Evolutionary conservation across 1,284 basidiomycete genomes (phyloP), one percentile per base, ranked within the genome.

Genomic region (Ganoderma sp.): DNA sequence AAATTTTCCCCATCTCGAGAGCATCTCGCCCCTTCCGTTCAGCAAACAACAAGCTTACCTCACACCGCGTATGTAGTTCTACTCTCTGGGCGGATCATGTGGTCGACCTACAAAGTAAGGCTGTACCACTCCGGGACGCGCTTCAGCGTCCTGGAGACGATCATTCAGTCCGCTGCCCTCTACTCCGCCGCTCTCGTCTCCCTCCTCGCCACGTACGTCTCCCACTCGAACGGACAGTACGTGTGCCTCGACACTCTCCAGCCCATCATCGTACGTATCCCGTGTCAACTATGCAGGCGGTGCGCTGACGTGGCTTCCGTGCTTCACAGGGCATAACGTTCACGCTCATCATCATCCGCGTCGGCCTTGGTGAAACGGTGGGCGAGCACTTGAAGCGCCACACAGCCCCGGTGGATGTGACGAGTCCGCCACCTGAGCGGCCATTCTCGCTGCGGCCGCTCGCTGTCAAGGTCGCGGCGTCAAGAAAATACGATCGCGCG

Each of bases 291-390:
- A 28, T 3, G 7, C 14, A 6, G 25, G 15, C 22, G 5, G 8
- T 14, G 28, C 15, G 8, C 7, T 54, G 54, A 56, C 32, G 4
- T 17, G 54, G 14, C 37, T 10, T 39, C 10, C 37, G 37, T 39
- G 22, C 17, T 17, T 37, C 34, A 17, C 52, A 72, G 71, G 71
- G 71, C n/a, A 60, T 72, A 48, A 67, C 68, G 4, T 72, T 72
- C 61, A 72, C 71, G 41, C 67, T 72, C 15, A 72, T 72, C 63
- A 72, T 72, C 67, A 72, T 72, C 62, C 71, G 71, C 34, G 71
- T 72, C 54, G 71, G 71, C 17, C 69, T 72, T 37, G 66, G 63
- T 19, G 68, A 70, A 58, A 69, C 62, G 2, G 58, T 66, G 60
- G 66, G 64, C 65, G 66, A 69, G 45, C 54, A 57, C 15, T 66